Evolutionary conservation across 176 grass and related monocot genomes (phyloP), one percentile per base, ranked within the genome.

Genomic region (Oryza nivara): DNA sequence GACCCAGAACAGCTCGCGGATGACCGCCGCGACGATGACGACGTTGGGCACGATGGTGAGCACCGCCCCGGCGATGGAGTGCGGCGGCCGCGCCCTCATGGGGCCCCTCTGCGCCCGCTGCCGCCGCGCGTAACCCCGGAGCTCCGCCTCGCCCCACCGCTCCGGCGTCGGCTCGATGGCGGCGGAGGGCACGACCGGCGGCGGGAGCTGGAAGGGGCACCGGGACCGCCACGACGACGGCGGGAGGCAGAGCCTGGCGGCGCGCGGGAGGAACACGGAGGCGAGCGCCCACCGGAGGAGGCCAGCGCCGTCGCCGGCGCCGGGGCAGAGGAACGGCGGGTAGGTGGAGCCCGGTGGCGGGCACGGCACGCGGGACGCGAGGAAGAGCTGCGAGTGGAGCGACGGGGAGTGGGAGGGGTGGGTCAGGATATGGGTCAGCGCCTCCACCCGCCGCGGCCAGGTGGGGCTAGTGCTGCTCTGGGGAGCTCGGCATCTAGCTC

Each of bases 361-460:
- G 80, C 92, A 95, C 26, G 89, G 89, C 7, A 90, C 79, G 43
- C 79, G 88, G 74, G 85, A 81, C 61, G 92, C 89, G 1, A 95
- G 46, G 87, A 95, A 92, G 82, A 93, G 83, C 83, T 97, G 92
- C 67, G 95, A 97, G 67, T 97, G 92, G 68, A 97, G 88, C 35
- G 91, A 97, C 67, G 95, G 91, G 26, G 91, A 66, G 43, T 83
- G 54, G 38, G 89, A 91, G 2, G 87, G 88, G 76, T 93, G 38
- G 8, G 75, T 90, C 17, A 95, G 84, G 87, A 95, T 69, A 89
- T 93, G 90, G 38, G 87, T 91, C 0, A 97, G 82, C 11, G 84
- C 86, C 67, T 93, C 90, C 1, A 82, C 5, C 11, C 89, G 80
- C 44, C 90, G 47, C 51, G 63, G 40, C 89, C 91, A 95, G 54